Evolutionary conservation across 1,139 yeast genomes (phyloP).

Genomic region (Arxiozyma heterogenica): DNA sequence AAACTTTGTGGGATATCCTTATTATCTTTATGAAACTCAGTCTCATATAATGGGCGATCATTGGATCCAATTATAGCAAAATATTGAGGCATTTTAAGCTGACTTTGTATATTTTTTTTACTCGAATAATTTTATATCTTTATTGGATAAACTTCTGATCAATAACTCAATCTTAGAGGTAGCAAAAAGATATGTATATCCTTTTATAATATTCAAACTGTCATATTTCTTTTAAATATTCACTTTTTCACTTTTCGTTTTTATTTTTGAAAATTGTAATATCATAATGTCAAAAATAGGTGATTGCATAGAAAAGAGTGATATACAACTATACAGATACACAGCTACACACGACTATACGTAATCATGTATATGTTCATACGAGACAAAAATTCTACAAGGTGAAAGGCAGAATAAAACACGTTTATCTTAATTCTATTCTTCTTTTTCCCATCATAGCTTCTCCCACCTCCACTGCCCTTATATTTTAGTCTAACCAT

Average conservation of each 20-base stretch:
- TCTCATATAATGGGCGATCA: constrained; percentile 80
- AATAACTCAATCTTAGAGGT: no score
- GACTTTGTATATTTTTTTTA: background rate
- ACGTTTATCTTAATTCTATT: background rate
- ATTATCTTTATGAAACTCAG: constrained; percentile 48
- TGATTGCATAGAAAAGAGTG: no score
- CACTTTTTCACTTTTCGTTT: no score
- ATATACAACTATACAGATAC: background rate
- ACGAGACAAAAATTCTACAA: background rate
- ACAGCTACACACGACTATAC: background rate
- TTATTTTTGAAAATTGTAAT: no score
- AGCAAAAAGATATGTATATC: no score
- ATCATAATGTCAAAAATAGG: no score
- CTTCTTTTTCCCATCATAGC: background rate
- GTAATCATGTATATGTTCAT: no score
- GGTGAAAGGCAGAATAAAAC: background rate
- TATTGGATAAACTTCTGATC: background rate
- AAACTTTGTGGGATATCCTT: constrained; percentile 51
- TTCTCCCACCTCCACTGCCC: background rate
- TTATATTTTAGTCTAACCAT: background rate
- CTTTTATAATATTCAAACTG: background rate
- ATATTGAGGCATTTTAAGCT: constrained; percentile 56
- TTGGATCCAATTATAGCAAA: constrained; percentile 81
- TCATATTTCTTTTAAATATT: background rate
- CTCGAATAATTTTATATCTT: background rate